Base-by-base conservation (phyloP, 208 protist genomes). In the Porcisia deanei region DNA sequence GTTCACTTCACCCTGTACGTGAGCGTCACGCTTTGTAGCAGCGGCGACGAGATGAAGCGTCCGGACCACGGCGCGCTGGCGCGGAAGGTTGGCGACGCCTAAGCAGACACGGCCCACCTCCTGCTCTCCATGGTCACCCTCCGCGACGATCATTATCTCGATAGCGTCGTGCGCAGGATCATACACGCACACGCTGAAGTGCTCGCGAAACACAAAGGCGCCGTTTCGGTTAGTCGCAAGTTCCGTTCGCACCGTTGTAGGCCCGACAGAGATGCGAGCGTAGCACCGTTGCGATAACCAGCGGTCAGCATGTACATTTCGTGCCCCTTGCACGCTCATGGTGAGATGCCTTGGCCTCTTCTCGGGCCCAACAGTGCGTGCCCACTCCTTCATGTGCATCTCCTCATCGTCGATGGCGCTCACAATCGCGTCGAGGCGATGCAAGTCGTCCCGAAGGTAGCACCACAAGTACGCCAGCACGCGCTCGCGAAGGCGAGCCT, bases 391-490 rank as follows among this genome's bases (percentile, higher is more conserved):
- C 86, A 94, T 92, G 71, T 88, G 87, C 22, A 66, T 53, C 45
- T 94, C 85, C 45, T 83, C 79, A 75, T 94, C 69, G 72, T 87
- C 82, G 58, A 92, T 82, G 71, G 79, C 80, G 53, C 77, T 73
- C 39, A 93, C 79, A 59, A 95, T 88, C 60, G 85, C 78, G 66
- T 97, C 90, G 5, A 97, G 74, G 37, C 87, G 83, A 73, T 97
- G 91, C 52, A 97, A 82, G 58, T 95, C 89, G 79, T 94, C 90
- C 49, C 91, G 89, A 49, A 92, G 82, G 80, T 93, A 87, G 71
- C 75, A 85, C 91, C 91, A 95, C 55, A 97, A 73, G 73, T 86
- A 95, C 69, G 86, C 85, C 76, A 77, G 77, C 63, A 97, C 82
- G 69, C 93, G 93, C 43, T 81, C 66, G 34, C 91, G 91, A 52